Base-by-base conservation (phyloP, 2,329 filamentous ascomycete species). In the Akanthomyces dipterigenus region DNA sequence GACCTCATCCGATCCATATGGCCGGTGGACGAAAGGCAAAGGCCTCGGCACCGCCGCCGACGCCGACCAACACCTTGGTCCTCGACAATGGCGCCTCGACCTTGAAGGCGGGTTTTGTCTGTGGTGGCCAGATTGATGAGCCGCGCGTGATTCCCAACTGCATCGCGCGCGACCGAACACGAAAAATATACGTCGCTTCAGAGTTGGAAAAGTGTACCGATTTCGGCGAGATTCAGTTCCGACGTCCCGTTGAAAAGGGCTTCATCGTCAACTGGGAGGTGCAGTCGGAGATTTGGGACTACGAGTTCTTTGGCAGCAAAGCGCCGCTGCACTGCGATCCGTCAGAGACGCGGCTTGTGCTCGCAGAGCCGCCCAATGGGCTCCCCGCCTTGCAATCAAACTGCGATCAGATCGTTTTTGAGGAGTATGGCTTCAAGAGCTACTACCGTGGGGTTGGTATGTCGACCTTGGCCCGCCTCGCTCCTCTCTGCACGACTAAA, bases 201-300 rank as follows among this genome's bases (percentile, higher is more conserved):
- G 89, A 96, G 66, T 78, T 97, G 1, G 84, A 87, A 9, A 82
- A 85, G 62, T 96, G 93, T 73, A 87, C 83, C 65, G 93, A 99
- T 70, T 96, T 91, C 77, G 91, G 92, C 65, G 93, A 97, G 72
- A 85, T 96, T 22, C 83, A 85, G 9, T 96, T 97, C 69, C 85
- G 93, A 1, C 82, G 93, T 0, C 95, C 95, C 0, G 90, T 98
- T 1, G 95, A 99, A 74, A 96, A 93, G 74, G 95, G 95, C 8
- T 98, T 90, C 70, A 81, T 98, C 55, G 93, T 98, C 64, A 97
- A 93, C 71, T 99, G 95, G 95, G 95, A 99, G 74, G 88, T 89
- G 0, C 86, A 99, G 77, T 93, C 91, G 75, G 93, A 95, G 70
- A 91, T 99, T 56, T 99, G 95, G 95, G 92, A 97, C 69, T 86